Evolutionary conservation across 805 yeast genomes (phyloP), one percentile per base, ranked within the genome.

Genomic region (Candida railenensis): DNA sequence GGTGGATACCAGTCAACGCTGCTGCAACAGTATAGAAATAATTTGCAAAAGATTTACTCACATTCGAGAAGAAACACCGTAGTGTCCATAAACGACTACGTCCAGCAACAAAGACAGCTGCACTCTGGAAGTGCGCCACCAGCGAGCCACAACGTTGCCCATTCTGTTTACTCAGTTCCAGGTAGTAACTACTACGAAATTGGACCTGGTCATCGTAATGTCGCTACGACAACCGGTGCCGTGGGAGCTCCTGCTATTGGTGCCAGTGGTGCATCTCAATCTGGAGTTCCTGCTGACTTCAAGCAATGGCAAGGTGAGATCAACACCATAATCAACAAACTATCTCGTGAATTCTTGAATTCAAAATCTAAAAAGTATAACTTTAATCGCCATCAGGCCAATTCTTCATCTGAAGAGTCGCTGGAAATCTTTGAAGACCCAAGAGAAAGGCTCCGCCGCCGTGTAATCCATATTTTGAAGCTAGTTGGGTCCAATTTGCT

Each of bases 261-360:
- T 15, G 11, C 25, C 18, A 22, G 40, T 12, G 53, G 56, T n/a
- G 12, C 12, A 8, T 28, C 21, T 30, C 56, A n/a, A 28, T 11
- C 37, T 34, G 47, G 48, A 22, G 22, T 43, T 32, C 46, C 48
- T 15, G 48, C 51, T 18, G 82, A 77, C 36, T 73, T 78, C 49
- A 64, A 71, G 37, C 68, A 65, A 40, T 79, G 84, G 84, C 83
- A 78, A 55, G 70, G 68, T 28, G 83, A 78, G 46, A 74, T 79
- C 41, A 79, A 78, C 49, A 53, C 68, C 41, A 65, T 80, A 5
- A 62, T 80, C 44, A 69, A 66, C 48, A 70, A 72, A 54, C 67
- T 80, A 36, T 66, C 76, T 15, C 60, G 67, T 44, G 83, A 79
- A 49, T 54, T 57, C 39, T 39, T 61, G 15, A 45, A 53, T 16